Evolutionary conservation across 2,329 filamentous ascomycete species (phyloP).

Genomic region (Xylariales sp.): DNA sequence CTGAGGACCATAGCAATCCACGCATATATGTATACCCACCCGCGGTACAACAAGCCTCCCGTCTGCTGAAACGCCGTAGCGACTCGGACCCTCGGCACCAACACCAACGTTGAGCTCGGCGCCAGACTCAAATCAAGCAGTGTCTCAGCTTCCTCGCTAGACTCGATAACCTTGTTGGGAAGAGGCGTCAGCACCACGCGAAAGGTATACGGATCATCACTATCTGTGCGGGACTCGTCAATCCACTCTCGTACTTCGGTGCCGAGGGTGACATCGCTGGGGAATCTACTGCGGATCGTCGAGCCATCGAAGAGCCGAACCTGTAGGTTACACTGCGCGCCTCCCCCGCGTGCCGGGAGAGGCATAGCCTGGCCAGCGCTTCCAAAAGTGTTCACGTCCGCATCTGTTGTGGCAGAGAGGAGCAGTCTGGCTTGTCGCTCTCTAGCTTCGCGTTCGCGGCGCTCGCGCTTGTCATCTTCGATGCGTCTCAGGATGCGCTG

Average conservation of each 20-base stretch:
- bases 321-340: slow-evolving; percentile 57
- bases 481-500: slow-evolving; percentile 70
- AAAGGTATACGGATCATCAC: slow-evolving; percentile 69
- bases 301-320: slow-evolving; percentile 81
- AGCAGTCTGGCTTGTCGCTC: slow-evolving; percentile 34
- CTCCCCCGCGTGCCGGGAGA: slow-evolving; percentile 15
- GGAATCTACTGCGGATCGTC: slow-evolving; percentile 69
- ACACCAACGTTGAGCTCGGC: slow-evolving; percentile 77
- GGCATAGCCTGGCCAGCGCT: slow-evolving; percentile 11
- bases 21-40: slow-evolving; percentile 10
- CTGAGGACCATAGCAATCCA: slow-evolving; percentile 6
- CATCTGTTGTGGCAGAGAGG: slow-evolving; percentile 17
- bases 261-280: slow-evolving; percentile 56
- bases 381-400: slow-evolving; percentile 15
- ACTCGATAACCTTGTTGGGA: slow-evolving; percentile 69
- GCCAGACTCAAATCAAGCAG: slow-evolving; percentile 67
- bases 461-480: slow-evolving; percentile 68
- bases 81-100: slow-evolving; percentile 61
- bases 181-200: slow-evolving; percentile 76
- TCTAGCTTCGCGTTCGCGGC: slow-evolving; percentile 50
- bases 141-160: slow-evolving; percentile 66
- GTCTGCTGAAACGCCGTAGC: slow-evolving; percentile 34
- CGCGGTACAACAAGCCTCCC: slow-evolving; percentile 24
- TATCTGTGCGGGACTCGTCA: slow-evolving; percentile 55
- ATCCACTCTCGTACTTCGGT: slow-evolving; percentile 73